Conservation (phyloP, 2,329 filamentous ascomycete species). For the Exophiala mesophila region DNA sequence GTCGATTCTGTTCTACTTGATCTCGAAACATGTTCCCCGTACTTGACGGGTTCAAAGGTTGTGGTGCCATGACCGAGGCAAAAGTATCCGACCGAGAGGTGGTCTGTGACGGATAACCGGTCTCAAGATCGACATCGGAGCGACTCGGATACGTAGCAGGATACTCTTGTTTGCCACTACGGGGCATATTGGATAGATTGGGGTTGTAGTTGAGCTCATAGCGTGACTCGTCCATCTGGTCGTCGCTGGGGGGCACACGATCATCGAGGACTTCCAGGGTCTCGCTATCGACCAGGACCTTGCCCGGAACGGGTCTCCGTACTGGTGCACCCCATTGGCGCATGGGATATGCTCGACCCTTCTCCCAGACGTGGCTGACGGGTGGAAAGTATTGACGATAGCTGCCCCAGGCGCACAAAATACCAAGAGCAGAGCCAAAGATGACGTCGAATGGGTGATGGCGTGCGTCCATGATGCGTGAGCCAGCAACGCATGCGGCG, state of each 20-base stretch:
- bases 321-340: slow-evolving; percentile 48
- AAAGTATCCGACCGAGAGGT: neutral
- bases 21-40: slow-evolving; percentile 18
- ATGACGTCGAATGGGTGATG: slow-evolving; percentile 60
- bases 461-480: slow-evolving; percentile 58
- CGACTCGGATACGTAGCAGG: slow-evolving; percentile 1
- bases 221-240: slow-evolving; percentile 12
- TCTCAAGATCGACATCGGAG: slow-evolving; percentile 11
- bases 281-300: slow-evolving; percentile 11
- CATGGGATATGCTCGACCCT: slow-evolving; percentile 56
- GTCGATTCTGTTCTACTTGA: slow-evolving; percentile 14
- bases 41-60: neutral
- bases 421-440: slow-evolving; percentile 50
- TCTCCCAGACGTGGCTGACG: slow-evolving; percentile 51
- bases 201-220: slow-evolving; percentile 8
- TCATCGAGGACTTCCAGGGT: slow-evolving; percentile 13
- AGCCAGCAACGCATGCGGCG: slow-evolving; percentile 52
- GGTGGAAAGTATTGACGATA: slow-evolving; percentile 59
- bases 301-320: slow-evolving; percentile 13
- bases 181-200: neutral
- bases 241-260: slow-evolving; percentile 6
- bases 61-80: neutral
- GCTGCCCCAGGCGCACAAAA: slow-evolving; percentile 48
- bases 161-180: slow-evolving; percentile 3
- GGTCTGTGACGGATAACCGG: slow-evolving; percentile 13